Conservation (phyloP, 2,329 filamentous ascomycete species). For the Aspergillus tubingensis region DNA sequence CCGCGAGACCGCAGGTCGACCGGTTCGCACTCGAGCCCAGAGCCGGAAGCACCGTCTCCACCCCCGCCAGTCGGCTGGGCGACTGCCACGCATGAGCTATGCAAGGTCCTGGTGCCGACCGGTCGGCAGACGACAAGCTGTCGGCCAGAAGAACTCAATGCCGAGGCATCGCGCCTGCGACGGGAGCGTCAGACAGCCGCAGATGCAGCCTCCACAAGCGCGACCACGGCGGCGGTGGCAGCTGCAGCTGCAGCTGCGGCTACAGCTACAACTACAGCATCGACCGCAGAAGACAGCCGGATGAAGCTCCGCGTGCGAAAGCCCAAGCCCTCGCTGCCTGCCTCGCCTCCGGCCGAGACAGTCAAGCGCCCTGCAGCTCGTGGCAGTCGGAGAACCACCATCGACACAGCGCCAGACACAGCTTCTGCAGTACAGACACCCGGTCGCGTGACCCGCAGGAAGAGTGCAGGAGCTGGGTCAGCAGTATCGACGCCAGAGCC, state of each 20-base stretch:
- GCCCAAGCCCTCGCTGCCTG: constrained; percentile 44
- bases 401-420: constrained; percentile 50
- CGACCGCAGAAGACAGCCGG: constrained; percentile 53
- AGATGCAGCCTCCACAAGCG: not conserved
- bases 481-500: constrained; percentile 5
- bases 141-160: constrained; percentile 74
- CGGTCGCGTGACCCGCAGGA: constrained; percentile 27
- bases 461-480: constrained; percentile 27
- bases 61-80: constrained; percentile 82
- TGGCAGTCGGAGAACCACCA: constrained; percentile 61
- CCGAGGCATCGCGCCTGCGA: constrained; percentile 63
- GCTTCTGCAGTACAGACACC: constrained; percentile 37
- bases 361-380: constrained; percentile 54
- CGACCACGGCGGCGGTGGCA: constrained; percentile 44
- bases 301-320: constrained; percentile 76
- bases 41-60: constrained; percentile 58
- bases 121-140: constrained; percentile 75
- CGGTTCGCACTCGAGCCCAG: constrained; percentile 49
- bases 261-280: not conserved
- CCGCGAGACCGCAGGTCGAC: constrained; percentile 55
- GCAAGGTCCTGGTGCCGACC: constrained; percentile 76
- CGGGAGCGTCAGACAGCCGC: constrained; percentile 62
- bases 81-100: constrained; percentile 78
- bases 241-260: constrained; percentile 35
- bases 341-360: constrained; percentile 57